Evolutionary conservation across 305 asterid genomes (phyloP).

Genomic region (Fraxinus albicans): DNA sequence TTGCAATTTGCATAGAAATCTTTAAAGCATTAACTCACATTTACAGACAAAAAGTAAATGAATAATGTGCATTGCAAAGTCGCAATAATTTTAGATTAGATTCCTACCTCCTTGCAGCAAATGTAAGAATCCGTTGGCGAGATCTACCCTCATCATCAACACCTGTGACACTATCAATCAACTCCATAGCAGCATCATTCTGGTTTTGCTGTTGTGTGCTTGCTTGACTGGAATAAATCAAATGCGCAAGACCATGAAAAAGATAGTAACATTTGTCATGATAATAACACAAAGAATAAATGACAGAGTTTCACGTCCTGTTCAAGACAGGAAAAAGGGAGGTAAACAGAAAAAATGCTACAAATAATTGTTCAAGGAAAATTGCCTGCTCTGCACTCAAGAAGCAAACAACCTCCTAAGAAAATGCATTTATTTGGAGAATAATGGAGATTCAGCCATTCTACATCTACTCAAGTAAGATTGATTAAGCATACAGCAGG

Average conservation of each 20-base stretch:
- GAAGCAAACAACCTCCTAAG: slow-evolving; percentile 2
- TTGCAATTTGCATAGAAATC: background rate
- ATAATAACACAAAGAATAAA: slow-evolving; percentile 6
- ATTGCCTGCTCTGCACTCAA: slow-evolving; percentile 4
- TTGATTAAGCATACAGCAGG: background rate
- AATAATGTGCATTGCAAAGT: slow-evolving; percentile 17
- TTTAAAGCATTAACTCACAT: background rate
- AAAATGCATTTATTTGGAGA: background rate
- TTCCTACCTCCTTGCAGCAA: slow-evolving; percentile 88
- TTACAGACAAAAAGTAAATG: background rate
- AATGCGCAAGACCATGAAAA: slow-evolving; percentile 1
- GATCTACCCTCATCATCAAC: slow-evolving; percentile 96
- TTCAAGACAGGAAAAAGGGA: slow-evolving; percentile 13
- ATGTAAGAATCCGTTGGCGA: slow-evolving; percentile 93
- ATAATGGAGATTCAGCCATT: slow-evolving; percentile 1
- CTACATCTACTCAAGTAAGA: background rate
- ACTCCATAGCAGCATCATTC: slow-evolving; percentile 88
- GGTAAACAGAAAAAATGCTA: slow-evolving; percentile 11
- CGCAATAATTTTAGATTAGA: slow-evolving; percentile 22
- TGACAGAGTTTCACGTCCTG: background rate
- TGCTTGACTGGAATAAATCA: slow-evolving; percentile 52
- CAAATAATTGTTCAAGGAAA: background rate
- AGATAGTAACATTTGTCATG: slow-evolving; percentile 8
- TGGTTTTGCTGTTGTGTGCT: slow-evolving; percentile 60
- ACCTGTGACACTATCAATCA: slow-evolving; percentile 85